These are phyloP conservation scores for Spathaspora jeffriesii DNA, from an alignment of 1,139 yeast species.

Conservation along the genomic window DNA sequence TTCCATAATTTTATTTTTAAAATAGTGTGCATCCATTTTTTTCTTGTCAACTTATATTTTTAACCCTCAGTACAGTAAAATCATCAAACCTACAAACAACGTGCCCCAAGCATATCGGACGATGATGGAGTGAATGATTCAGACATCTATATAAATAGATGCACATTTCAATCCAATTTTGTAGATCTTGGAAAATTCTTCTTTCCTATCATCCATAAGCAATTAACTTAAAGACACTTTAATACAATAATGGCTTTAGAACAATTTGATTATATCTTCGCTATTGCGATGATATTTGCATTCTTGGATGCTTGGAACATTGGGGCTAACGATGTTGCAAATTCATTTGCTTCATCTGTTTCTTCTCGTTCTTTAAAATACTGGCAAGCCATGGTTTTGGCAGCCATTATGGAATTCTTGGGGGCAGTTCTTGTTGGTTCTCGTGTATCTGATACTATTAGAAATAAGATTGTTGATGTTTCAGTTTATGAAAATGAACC, in stretches of 20 bases:
- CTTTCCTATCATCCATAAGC: not conserved
- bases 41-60: not conserved
- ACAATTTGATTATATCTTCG: conserved; percentile 67
- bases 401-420: conserved; percentile 67
- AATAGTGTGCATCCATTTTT: not conserved
- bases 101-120: not conserved
- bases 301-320: conserved; percentile 81
- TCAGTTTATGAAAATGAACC: conserved; percentile 53
- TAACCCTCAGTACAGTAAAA: not conserved
- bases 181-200: not conserved
- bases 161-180: not conserved
- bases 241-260: conserved; percentile 34
- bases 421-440: conserved; percentile 79
- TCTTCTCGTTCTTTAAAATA: conserved; percentile 69
- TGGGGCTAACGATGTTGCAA: conserved; percentile 85
- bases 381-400: conserved; percentile 75
- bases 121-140: not conserved
- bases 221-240: not conserved
- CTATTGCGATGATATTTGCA: conserved; percentile 69
- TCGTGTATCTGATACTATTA: conserved; percentile 69
- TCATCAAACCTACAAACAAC: not conserved
- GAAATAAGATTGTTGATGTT: conserved; percentile 60
- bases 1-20: not conserved
- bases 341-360: conserved; percentile 75
- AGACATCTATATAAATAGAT: not conserved